A percentile compares a stretch with the other conserved stretches of the same genome.
Conservation (phyloP, 495 filamentous ascomycete genomes). For the Hypoxylon trugodes region DNA sequence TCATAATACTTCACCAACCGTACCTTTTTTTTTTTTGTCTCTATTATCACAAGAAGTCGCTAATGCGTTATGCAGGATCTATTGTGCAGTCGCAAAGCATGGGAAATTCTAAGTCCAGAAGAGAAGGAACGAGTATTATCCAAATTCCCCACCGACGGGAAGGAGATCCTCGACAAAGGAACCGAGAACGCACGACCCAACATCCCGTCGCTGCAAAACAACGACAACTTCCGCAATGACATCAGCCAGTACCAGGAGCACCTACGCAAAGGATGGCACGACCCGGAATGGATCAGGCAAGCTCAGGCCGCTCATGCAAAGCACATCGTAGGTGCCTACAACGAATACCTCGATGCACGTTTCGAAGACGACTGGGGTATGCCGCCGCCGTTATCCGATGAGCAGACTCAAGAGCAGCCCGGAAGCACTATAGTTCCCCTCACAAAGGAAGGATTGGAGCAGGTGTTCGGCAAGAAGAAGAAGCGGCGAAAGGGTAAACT, state of each 20-base stretch:
- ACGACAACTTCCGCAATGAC: slow-evolving; percentile 57
- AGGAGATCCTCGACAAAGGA: slow-evolving; percentile 43
- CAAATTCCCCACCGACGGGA: slow-evolving; percentile 64
- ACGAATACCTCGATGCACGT: slow-evolving; percentile 70
- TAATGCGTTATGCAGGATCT: slow-evolving; percentile 55
- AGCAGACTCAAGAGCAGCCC: not conserved
- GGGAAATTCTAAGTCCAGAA: slow-evolving; percentile 62
- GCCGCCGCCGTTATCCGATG: slow-evolving; percentile 60
- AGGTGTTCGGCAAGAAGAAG: no score
- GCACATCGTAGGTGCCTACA: slow-evolving; percentile 72
- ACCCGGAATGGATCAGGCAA: slow-evolving; percentile 70
- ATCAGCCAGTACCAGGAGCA: slow-evolving; percentile 57
- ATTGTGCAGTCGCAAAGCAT: slow-evolving; percentile 63
- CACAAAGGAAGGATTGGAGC: no score
- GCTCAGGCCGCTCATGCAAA: slow-evolving; percentile 69
- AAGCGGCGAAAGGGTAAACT: no score
- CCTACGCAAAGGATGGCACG: slow-evolving; percentile 67
- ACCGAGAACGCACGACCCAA: slow-evolving; percentile 49
- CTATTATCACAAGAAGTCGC: not conserved
- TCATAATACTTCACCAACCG: no score
- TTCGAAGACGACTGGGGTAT: slow-evolving; percentile 78
- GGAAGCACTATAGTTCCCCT: no score
- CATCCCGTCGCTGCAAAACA: slow-evolving; percentile 47
- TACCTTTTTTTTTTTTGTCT: not conserved
- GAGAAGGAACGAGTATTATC: slow-evolving; percentile 65